phyloP scores from a whole-genome alignment of 177 flowering plant genomes.

The Vitis hybrid region DNA sequence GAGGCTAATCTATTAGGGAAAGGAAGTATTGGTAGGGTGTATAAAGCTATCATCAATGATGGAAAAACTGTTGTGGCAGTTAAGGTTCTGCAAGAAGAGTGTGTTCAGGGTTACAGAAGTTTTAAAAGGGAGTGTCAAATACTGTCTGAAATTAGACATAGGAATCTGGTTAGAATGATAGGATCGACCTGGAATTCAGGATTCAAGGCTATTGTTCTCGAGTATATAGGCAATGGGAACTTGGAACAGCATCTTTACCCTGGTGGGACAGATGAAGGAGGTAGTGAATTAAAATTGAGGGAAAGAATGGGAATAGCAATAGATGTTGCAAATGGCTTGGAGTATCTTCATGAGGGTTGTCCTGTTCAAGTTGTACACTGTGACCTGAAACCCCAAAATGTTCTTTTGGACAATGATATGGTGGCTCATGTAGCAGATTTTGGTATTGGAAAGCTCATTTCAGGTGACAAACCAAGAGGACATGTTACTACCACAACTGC shows the following conservation, averaged over 20 bases:
- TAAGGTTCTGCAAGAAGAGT: conserved; percentile 1
- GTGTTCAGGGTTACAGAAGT: not conserved
- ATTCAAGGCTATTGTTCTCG: conserved; percentile 9
- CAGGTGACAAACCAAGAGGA: not conserved
- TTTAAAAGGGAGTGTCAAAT: conserved; percentile 2
- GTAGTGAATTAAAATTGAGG: not conserved
- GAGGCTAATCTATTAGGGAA: conserved; percentile 7
- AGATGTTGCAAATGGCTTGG: conserved; percentile 1
- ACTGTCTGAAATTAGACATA: conserved; percentile 7
- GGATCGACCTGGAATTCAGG: conserved; percentile 9
- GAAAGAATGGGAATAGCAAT: conserved; percentile 2
- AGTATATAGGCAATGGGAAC: conserved; percentile 12
- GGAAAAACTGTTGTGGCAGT: conserved; percentile 6
- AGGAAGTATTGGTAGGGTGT: not conserved
- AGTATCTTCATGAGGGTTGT: conserved; percentile 6
- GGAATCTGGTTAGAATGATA: conserved; percentile 7
- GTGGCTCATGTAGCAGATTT: too few species aligned
- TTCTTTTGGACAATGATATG: too few species aligned
- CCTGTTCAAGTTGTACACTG: not conserved
- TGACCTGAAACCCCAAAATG: too few species aligned
- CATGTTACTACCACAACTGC: not conserved
- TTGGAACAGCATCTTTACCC: conserved; percentile 14
- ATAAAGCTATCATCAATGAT: not conserved
- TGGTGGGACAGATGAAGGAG: not conserved
- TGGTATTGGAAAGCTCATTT: conserved; percentile 4